Evolutionary conservation across 495 filamentous ascomycete species (phyloP).

Genomic region (Neurospora tetrasperma): DNA sequence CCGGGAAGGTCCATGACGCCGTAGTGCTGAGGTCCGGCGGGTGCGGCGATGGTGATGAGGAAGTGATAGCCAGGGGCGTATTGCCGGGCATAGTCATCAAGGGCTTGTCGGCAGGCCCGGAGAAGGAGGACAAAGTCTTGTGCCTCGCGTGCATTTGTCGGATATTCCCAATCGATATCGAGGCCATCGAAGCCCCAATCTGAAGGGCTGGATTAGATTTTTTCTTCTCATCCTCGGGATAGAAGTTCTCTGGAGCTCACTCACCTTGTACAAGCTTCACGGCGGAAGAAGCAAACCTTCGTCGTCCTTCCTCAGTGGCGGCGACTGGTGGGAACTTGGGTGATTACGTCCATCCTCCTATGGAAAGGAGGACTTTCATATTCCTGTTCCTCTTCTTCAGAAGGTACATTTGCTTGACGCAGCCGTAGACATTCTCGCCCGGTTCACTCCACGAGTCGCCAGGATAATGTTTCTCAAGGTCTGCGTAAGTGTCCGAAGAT

Average conservation of each 20-base stretch:
- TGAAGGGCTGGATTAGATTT: background rate
- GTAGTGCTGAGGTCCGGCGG: slow-evolving; percentile 54
- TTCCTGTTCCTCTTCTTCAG: slow-evolving; percentile 74
- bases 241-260: background rate
- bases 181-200: slow-evolving; percentile 50
- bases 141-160: slow-evolving; percentile 47
- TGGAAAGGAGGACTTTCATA: slow-evolving; percentile 73
- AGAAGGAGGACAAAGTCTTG: slow-evolving; percentile 62
- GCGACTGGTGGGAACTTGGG: slow-evolving; percentile 63
- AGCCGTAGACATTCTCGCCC: slow-evolving; percentile 66
- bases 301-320: slow-evolving; percentile 43
- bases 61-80: slow-evolving; percentile 47
- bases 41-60: slow-evolving; percentile 63
- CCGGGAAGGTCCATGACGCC: slow-evolving; percentile 49
- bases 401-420: slow-evolving; percentile 74
- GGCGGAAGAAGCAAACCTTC: slow-evolving; percentile 53
- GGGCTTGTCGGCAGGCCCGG: slow-evolving; percentile 48
- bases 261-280: slow-evolving; percentile 49
- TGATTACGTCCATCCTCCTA: slow-evolving; percentile 86
- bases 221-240: background rate
- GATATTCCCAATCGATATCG: slow-evolving; percentile 59
- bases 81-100: slow-evolving; percentile 51
- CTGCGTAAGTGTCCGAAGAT: slow-evolving; percentile 45
- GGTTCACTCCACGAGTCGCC: slow-evolving; percentile 58
- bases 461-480: slow-evolving; percentile 65